Conservation (phyloP, 495 filamentous ascomycete species). For the Neurospora cerealis region DNA sequence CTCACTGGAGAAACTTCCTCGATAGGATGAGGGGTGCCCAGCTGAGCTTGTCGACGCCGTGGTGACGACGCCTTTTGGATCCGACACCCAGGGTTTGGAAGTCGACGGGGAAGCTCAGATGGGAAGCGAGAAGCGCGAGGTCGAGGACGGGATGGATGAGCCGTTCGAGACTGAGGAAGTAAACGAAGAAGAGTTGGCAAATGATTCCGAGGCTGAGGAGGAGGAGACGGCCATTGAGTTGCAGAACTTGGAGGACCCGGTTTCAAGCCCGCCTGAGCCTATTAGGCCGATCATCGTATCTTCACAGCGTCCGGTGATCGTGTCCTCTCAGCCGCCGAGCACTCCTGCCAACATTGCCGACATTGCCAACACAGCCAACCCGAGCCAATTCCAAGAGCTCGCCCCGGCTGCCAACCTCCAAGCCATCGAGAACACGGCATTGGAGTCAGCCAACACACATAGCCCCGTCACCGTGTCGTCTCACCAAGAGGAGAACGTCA, state of each 20-base stretch:
- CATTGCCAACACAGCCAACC: not conserved
- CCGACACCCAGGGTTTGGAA: not conserved
- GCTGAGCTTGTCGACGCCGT: not conserved
- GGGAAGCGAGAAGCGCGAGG: not conserved
- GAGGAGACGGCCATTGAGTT: not conserved
- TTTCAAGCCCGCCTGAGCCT: too few species aligned
- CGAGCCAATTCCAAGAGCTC: not conserved
- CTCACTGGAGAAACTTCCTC: not conserved
- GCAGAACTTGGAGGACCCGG: not conserved
- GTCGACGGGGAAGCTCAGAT: not conserved
- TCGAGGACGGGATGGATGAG: not conserved
- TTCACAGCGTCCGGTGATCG: not conserved
- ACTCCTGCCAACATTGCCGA: not conserved
- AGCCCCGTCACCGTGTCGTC: not conserved
- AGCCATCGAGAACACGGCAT: not conserved
- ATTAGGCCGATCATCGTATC: too few species aligned
- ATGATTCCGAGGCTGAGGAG: not conserved
- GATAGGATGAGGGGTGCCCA: not conserved
- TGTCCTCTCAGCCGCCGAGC: not conserved
- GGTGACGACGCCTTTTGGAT: not conserved
- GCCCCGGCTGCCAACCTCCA: not conserved
- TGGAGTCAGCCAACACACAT: not conserved
- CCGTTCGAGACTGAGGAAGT: not conserved
- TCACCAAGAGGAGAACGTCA: not conserved
- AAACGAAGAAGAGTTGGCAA: not conserved